Conservation (phyloP, 345 rosid genomes). For the Linum lewisii region DNA sequence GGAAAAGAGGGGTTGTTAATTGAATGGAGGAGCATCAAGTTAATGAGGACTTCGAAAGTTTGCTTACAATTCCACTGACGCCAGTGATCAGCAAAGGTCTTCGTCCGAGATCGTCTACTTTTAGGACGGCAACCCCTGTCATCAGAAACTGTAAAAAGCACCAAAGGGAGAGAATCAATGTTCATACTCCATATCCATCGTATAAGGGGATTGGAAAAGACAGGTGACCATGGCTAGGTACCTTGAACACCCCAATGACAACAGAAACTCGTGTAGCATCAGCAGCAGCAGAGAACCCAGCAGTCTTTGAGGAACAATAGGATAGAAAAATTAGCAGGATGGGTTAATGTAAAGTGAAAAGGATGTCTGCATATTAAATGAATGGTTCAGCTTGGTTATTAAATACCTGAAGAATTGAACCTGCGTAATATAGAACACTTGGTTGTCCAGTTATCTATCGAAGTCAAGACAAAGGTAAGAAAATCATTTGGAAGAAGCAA, state of each 20-base stretch:
- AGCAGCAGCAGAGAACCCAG: constrained; percentile 28
- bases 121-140: constrained; percentile 26
- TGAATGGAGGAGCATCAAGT: background rate
- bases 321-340: constrained; percentile 5
- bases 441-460: constrained; percentile 29
- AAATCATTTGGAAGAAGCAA: background rate
- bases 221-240: constrained; percentile 6
- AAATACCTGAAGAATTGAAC: constrained; percentile 28
- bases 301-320: constrained; percentile 16
- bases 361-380: constrained; percentile 5
- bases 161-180: background rate
- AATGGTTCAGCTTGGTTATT: constrained; percentile 9
- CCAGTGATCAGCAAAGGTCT: constrained; percentile 27
- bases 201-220: background rate
- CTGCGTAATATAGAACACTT: constrained; percentile 27
- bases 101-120: constrained; percentile 29
- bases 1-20: background rate
- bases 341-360: background rate
- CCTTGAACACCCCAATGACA: constrained; percentile 26
- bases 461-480: constrained; percentile 13
- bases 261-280: constrained; percentile 30
- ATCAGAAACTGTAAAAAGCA: constrained; percentile 17
- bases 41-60: constrained; percentile 3
- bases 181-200: background rate
- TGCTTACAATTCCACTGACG: constrained; percentile 26